Conservation (phyloP, 805 yeast genomes). For the Huiozyma sinensis region DNA sequence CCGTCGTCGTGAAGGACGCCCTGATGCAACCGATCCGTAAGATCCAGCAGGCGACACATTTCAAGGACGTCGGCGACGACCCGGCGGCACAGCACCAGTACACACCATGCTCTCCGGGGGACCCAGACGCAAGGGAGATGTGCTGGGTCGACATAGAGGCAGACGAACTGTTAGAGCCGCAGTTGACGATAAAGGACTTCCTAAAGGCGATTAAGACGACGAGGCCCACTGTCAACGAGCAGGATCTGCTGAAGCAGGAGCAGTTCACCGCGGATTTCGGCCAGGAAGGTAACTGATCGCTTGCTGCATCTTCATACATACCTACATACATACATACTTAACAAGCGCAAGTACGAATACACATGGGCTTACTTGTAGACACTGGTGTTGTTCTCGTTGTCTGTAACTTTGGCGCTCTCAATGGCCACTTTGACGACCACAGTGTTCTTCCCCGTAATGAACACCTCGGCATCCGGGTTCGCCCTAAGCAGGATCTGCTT, state of each 20-base stretch:
- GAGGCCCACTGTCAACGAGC: conserved; percentile 87
- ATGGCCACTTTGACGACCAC: conserved; percentile 59
- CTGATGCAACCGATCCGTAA: conserved; percentile 95
- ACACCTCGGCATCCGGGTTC: conserved; percentile 61
- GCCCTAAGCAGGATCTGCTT: conserved; percentile 49
- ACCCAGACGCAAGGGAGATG: conserved; percentile 71
- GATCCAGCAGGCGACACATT: conserved; percentile 93
- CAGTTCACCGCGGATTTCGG: conserved; percentile 93
- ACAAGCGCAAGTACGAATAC: background rate
- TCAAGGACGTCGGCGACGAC: conserved; percentile 45
- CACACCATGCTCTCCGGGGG: conserved; percentile 98
- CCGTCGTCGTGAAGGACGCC: conserved; percentile 94
- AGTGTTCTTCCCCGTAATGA: conserved; percentile 51
- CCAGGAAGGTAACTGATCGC: conserved; percentile 63
- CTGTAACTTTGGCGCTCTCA: conserved; percentile 66
- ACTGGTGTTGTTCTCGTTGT: conserved; percentile 49
- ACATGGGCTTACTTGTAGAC: conserved; percentile 18
- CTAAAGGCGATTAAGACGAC: conserved; percentile 83
- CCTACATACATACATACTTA: background rate
- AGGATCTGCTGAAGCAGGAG: conserved; percentile 71
- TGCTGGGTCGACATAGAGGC: conserved; percentile 88
- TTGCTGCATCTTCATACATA: background rate
- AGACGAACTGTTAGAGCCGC: conserved; percentile 85
- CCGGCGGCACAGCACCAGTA: conserved; percentile 32
- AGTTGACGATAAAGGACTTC: conserved; percentile 81